Base-by-base conservation (phyloP, 768 basidiomycete species). In the Daedalea quercina region DNA sequence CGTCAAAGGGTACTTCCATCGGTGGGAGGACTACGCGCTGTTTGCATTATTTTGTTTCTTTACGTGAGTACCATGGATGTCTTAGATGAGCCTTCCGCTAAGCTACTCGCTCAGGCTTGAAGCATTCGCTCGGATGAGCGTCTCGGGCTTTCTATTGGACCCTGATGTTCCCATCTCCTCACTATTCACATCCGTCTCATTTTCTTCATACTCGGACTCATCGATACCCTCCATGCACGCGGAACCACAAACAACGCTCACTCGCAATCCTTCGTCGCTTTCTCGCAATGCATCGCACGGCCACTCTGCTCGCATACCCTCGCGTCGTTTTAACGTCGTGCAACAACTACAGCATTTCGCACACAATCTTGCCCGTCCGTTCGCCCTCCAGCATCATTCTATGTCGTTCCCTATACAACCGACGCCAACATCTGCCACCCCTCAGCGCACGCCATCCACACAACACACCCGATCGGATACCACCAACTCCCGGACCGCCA, bases 11-110 rank as follows among this genome's bases (percentile, higher is more conserved):
- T 97, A 88, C 71, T 96, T 97, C 70, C 81, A 85, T 54, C 58
- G 69, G 12, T 97, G 94, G 94, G 91, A 94, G 62, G 94, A 97
- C 67, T 85, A 80, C 62, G 82, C 76, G 19, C 72, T 97, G n/a
- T 90, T 97, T 66, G 78, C 63, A 19, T 70, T 97, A 50, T 97
- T 97, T 69, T 69, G 85, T 54, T 61, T 90, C 60, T 97, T 92
- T 76, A 93, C 92, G 87, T 87, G 70, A 62, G 85, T 78, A 13
- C 20, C 41, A 17, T 37, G 12, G 9, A 9, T 19, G 9, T 47
- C 46, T 28, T n/a, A n/a, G n/a, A n/a, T n/a, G n/a, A n/a, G n/a
- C n/a, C n/a, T n/a, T n/a, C n/a, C n/a, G n/a, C 37, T 42, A 20
- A 23, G 7, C 43, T 2, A 13, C 22, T 51, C 37, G 52, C 57